These are phyloP conservation scores for Saccharomyces mikatae DNA, from an alignment of 805 yeast genomes.

Conservation along the genomic window DNA sequence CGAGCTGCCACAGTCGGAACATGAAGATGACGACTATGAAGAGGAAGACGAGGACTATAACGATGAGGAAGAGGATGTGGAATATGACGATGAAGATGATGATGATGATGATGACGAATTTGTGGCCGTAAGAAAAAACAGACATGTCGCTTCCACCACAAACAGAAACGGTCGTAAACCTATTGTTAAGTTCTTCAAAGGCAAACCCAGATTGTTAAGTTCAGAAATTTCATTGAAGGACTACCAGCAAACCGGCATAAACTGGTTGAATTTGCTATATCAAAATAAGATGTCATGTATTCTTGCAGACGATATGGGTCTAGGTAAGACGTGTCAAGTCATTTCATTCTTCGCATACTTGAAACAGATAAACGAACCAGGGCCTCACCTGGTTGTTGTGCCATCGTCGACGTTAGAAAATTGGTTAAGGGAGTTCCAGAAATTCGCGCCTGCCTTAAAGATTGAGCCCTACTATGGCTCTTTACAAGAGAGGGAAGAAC, in stretches of 20 bases:
- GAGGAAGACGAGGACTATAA: slow-evolving; percentile 30
- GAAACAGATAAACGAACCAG: slow-evolving; percentile 49
- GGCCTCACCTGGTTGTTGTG: slow-evolving; percentile 90
- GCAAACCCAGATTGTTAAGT: slow-evolving; percentile 63
- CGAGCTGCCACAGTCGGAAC: slow-evolving; percentile 8
- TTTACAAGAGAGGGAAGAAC: slow-evolving; percentile 72
- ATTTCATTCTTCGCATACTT: slow-evolving; percentile 84
- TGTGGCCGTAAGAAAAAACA: slow-evolving; percentile 19
- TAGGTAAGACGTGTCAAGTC: slow-evolving; percentile 95
- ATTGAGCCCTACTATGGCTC: slow-evolving; percentile 95
- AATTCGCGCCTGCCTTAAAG: slow-evolving; percentile 72
- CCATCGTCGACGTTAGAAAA: slow-evolving; percentile 96
- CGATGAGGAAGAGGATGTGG: slow-evolving; percentile 24
- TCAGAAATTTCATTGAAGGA: slow-evolving; percentile 62
- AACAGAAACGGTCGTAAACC: slow-evolving; percentile 9
- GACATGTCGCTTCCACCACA: slow-evolving; percentile 10
- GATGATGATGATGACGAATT: slow-evolving; percentile 14
- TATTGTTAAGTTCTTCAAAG: slow-evolving; percentile 43
- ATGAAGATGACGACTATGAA: slow-evolving; percentile 27
- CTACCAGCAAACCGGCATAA: slow-evolving; percentile 94
- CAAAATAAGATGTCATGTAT: slow-evolving; percentile 79
- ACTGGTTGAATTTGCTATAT: slow-evolving; percentile 82
- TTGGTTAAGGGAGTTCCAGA: slow-evolving; percentile 90
- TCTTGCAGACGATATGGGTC: slow-evolving; percentile 96
- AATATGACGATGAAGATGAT: slow-evolving; percentile 23